A percentile compares a stretch with the other conserved stretches of the same genome.
phyloP scores from a whole-genome alignment of 768 basidiomycete genomes.

The Hypholoma fasciculare region DNA sequence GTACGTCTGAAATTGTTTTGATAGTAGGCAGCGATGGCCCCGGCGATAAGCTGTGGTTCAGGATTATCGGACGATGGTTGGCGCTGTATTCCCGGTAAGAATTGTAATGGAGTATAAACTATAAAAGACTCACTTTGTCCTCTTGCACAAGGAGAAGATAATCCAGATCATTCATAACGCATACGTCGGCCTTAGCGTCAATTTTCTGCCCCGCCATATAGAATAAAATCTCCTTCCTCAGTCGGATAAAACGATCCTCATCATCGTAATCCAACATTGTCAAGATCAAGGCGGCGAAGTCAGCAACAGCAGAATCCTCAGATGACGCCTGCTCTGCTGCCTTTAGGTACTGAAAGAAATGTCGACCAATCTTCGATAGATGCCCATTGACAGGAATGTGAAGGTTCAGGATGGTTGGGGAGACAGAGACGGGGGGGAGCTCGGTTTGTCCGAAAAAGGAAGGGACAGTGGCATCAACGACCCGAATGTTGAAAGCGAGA shows the following conservation, averaged over 20 bases:
- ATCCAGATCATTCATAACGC: conserved; percentile 18
- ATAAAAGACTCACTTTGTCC: conserved; percentile 17
- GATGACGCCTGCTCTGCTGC: no score
- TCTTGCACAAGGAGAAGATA: conserved; percentile 26
- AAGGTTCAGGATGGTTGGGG: no score
- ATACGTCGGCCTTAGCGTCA: conserved; percentile 23
- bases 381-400: no score
- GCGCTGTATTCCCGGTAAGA: neutral
- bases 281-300: conserved; percentile 24
- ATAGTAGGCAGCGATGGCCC: conserved; percentile 31
- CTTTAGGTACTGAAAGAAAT: no score
- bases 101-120: no score
- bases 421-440: no score
- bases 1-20: conserved; percentile 22
- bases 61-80: conserved; percentile 12
- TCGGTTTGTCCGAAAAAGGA: conserved; percentile 12
- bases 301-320: conserved; percentile 2
- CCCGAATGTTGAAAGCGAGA: conserved; percentile 23
- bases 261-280: conserved; percentile 20
- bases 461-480: conserved; percentile 6
- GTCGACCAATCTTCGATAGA: no score
- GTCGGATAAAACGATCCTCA: conserved; percentile 8
- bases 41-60: conserved; percentile 31
- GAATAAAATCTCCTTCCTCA: conserved; percentile 19
- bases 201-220: conserved; percentile 18